These are phyloP conservation scores for Solanum pimpinellifolium DNA, from an alignment of 257 asterid species.

Conservation along the genomic window DNA sequence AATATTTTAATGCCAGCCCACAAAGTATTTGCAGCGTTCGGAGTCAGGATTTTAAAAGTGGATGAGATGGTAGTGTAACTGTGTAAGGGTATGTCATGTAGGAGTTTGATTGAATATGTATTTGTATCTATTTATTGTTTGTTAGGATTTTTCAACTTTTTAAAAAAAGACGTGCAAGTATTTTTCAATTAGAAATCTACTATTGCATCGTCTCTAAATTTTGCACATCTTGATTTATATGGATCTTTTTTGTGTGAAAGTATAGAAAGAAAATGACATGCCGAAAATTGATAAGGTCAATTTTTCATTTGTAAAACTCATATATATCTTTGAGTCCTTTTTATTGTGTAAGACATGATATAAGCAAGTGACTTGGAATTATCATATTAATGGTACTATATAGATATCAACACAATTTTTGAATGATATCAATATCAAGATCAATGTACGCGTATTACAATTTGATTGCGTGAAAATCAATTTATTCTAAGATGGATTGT, in stretches of 20 bases:
- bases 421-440: too few relatives aligned
- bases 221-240: background rate
- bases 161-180: background rate
- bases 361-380: too few relatives aligned
- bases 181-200: background rate
- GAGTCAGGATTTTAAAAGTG: background rate
- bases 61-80: background rate
- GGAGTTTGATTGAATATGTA: background rate
- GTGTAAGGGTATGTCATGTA: background rate
- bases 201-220: background rate
- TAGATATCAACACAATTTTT: too few relatives aligned
- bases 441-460: too few relatives aligned
- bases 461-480: too few relatives aligned
- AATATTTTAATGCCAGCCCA: background rate
- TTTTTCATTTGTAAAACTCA: too few relatives aligned
- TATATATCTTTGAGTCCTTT: too few relatives aligned
- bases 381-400: too few relatives aligned
- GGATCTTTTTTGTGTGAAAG: background rate
- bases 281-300: too few relatives aligned
- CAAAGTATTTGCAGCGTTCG: background rate
- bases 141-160: background rate
- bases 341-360: too few relatives aligned
- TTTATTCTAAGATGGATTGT: too few relatives aligned
- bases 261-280: too few relatives aligned
- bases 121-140: background rate